phyloP scores from a whole-genome alignment of 2,329 filamentous ascomycete genomes.

The Trichoderma endophyticum region DNA sequence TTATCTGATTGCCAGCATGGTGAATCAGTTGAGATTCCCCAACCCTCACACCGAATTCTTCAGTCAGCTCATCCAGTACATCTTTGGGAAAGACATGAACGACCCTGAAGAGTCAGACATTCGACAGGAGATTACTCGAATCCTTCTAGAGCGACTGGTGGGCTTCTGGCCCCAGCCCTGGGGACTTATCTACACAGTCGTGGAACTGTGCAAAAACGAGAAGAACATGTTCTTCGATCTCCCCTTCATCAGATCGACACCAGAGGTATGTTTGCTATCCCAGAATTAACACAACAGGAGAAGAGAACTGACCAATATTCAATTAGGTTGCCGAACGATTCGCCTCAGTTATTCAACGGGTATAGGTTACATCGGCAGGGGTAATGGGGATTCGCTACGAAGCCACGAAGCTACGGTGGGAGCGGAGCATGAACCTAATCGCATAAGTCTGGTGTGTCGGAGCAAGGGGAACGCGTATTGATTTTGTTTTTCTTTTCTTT shows the following conservation, averaged over 20 bases:
- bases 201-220: slow-evolving; percentile 88
- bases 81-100: slow-evolving; percentile 73
- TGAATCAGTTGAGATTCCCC: slow-evolving; percentile 88
- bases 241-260: slow-evolving; percentile 84
- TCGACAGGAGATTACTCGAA: slow-evolving; percentile 84
- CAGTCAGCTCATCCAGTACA: slow-evolving; percentile 75
- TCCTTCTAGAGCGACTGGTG: slow-evolving; percentile 82
- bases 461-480: neutral
- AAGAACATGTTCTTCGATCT: slow-evolving; percentile 90
- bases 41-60: slow-evolving; percentile 92
- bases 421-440: neutral
- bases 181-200: slow-evolving; percentile 83
- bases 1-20: slow-evolving; percentile 77
- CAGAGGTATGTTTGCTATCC: slow-evolving; percentile 61
- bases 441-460: slow-evolving; percentile 8
- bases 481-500: neutral
- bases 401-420: slow-evolving; percentile 12
- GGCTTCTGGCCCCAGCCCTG: slow-evolving; percentile 92
- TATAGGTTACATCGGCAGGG: slow-evolving; percentile 23
- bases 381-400: slow-evolving; percentile 8
- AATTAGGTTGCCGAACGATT: slow-evolving; percentile 38
- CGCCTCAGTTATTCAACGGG: slow-evolving; percentile 34
- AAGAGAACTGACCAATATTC: neutral
- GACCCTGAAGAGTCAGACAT: slow-evolving; percentile 77
- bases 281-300: neutral